Base-by-base conservation (phyloP, 2,329 filamentous ascomycete genomes). In the Trichoderma sp. region DNA sequence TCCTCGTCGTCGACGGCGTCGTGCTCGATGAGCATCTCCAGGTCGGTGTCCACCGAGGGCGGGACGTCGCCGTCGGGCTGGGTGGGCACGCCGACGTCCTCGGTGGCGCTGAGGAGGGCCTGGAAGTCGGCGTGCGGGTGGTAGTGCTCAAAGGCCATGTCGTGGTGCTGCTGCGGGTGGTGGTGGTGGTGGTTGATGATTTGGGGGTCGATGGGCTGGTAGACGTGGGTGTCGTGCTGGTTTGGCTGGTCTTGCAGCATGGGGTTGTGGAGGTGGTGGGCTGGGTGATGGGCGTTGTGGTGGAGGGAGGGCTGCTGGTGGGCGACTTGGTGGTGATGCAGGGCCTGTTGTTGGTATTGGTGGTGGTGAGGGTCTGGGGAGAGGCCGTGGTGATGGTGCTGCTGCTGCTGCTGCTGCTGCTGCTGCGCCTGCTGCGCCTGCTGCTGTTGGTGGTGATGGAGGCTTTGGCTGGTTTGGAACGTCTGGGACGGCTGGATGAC, bases 121-220 rank as follows among this genome's bases (percentile, higher is more conserved):
- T 87, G 85, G 73, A 88, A 87, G 55, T 86, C 82, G 0, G 83
- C 78, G 30, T 85, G 82, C 4, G 80, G 74, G 67, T 80, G 76
- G 72, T 80, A 79, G 59, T 81, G 77, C 63, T 81, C 79, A 70
- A 84, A 84, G 26, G 78, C 72, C 56, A 74, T 75, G 68, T 81
- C 77, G 11, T 75, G 74, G 52, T 69, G 64, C 2, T 24, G 28
- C 54, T 66, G 46, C 34, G 65, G 59, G 61, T 66, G 46, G 51
- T 64, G 63, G 51, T 64, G 63, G 24, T 55, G 54, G 46, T 71
- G 71, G 16, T 71, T 56, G 13, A 68, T 68, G 34, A 68, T 68
- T 28, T 68, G 66, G 13, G 86, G 86, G 74, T 88, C 86, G 75
- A 88, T 87, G 30, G 85, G 86, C 65, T 87, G 84, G 74, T 85